Percentiles rank a stretch among this genome's conserved stretches.
Conservation (phyloP, 2,329 filamentous ascomycete genomes). For the Fusarium secorum region DNA sequence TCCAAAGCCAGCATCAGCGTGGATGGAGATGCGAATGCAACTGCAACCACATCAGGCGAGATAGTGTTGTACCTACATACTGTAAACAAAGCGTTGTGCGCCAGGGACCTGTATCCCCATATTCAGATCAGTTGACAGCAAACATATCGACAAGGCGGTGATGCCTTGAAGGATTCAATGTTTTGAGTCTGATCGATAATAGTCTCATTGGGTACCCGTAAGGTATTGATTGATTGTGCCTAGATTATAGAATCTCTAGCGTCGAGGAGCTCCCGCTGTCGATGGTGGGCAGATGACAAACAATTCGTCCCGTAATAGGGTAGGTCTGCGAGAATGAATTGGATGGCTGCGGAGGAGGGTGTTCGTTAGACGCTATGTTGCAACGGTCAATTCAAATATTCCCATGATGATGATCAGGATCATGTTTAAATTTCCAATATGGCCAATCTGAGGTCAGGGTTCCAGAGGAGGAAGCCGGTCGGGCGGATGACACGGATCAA, state of each 20-base stretch:
- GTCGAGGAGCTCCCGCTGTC: conserved; percentile 1
- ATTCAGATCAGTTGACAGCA: background rate
- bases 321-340: background rate
- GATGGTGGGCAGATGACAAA: conserved; percentile 15
- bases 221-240: conserved; percentile 1
- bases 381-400: conserved; percentile 20
- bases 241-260: background rate
- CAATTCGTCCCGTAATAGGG: conserved; percentile 15
- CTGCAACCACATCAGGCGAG: conserved; percentile 21
- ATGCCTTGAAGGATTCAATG: background rate
- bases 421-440: conserved; percentile 8
- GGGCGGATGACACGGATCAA: conserved; percentile 7
- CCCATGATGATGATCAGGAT: conserved; percentile 30
- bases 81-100: background rate
- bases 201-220: conserved; percentile 6
- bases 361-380: conserved; percentile 3
- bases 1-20: conserved; percentile 20
- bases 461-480: background rate
- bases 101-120: background rate
- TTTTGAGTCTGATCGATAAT: background rate
- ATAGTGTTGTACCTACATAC: conserved; percentile 15
- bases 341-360: background rate
- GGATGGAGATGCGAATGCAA: conserved; percentile 23
- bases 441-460: background rate
- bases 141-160: background rate